Base-by-base conservation (phyloP, 2,329 filamentous ascomycete species). In the Ceratocystis ficicola region DNA sequence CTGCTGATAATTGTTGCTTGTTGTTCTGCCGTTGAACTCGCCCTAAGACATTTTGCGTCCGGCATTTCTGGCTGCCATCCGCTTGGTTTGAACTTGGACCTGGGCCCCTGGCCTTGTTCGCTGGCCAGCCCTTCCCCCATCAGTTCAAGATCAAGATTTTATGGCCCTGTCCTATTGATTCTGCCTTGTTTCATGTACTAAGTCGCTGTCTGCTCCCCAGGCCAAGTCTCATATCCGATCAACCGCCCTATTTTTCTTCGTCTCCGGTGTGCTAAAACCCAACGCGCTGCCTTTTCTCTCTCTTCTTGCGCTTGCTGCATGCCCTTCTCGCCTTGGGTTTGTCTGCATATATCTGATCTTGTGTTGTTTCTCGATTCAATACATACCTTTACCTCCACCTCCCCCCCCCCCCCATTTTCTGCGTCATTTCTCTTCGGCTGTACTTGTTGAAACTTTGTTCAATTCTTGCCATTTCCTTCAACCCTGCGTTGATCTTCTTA, bases 401-500 rank as follows among this genome's bases (percentile, higher is more conserved):
- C n/a, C n/a, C n/a, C n/a, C n/a, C n/a, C n/a, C 28, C 15, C 28
- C 20, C 7, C 15, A 59, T 36, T 20, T 59, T 59, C 55, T 36
- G 55, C 50, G 50, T 28, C 28, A 55, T 55, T 55, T 55, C 50
- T 25, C 12, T 12, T 15, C 8, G 25, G 20, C 12, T 30, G 17
- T 36, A 20, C 55, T 32, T 59, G 55, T 36, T n/a, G n/a, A 59
- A 8, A 36, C 28, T 59, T n/a, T 32, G 15, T n/a, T 30, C 12
- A n/a, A 8, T 52, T 36, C 28, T 32, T 32, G 28, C 55, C 20
- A 15, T 59, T 59, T 36, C 60, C 22, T 30, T 41, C 44, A 30
- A 44, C 36, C 36, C n/a, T 30, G 41, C n/a, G 60, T 17, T 62
- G 22, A 28, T 62, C 44, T 62, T 20, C 57, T 62, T 62, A 59